Conservation (phyloP, 2,329 filamentous ascomycete species). For the Fusarium staphyleae region DNA sequence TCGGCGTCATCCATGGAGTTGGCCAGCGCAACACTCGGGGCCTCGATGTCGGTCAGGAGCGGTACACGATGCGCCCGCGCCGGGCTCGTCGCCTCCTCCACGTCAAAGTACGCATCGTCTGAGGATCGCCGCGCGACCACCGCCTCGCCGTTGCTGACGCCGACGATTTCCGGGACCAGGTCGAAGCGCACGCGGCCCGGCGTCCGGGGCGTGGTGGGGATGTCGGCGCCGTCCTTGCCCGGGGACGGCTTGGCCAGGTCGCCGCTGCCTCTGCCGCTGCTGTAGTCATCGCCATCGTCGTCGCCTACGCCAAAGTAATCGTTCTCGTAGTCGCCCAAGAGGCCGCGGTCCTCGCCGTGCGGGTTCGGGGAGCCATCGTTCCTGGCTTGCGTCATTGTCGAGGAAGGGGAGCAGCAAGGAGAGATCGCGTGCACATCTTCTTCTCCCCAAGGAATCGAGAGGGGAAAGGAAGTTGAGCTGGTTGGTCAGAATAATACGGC, state of each 20-base stretch:
- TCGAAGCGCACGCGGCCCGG: conserved; percentile 80
- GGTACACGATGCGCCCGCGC: conserved; percentile 66
- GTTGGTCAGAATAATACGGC: not conserved
- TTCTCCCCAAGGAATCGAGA: conserved; percentile 7
- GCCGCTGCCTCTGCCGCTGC: conserved; percentile 20
- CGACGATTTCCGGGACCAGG: conserved; percentile 56
- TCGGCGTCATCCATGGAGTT: conserved; percentile 52
- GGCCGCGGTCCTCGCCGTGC: conserved; percentile 45
- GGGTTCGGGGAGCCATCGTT: conserved; percentile 42
- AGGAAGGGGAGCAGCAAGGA: conserved; percentile 29
- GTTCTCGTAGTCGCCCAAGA: conserved; percentile 41
- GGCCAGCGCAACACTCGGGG: conserved; percentile 76
- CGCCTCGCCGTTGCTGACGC: conserved; percentile 33
- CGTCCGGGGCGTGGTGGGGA: conserved; percentile 46
- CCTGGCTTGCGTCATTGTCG: conserved; percentile 46
- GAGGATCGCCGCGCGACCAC: conserved; percentile 6
- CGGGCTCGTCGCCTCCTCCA: conserved; percentile 54
- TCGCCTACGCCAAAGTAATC: conserved; percentile 40
- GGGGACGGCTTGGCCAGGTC: conserved; percentile 23
- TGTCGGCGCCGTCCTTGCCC: conserved; percentile 31
- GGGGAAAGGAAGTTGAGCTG: not conserved
- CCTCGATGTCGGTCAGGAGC: conserved; percentile 82
- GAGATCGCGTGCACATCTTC: conserved; percentile 41
- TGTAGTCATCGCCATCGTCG: conserved; percentile 16
- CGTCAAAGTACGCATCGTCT: conserved; percentile 55